These are phyloP conservation scores for Exophiala spinifera DNA, from an alignment of 2,329 filamentous ascomycete species.

Conservation along the genomic window DNA sequence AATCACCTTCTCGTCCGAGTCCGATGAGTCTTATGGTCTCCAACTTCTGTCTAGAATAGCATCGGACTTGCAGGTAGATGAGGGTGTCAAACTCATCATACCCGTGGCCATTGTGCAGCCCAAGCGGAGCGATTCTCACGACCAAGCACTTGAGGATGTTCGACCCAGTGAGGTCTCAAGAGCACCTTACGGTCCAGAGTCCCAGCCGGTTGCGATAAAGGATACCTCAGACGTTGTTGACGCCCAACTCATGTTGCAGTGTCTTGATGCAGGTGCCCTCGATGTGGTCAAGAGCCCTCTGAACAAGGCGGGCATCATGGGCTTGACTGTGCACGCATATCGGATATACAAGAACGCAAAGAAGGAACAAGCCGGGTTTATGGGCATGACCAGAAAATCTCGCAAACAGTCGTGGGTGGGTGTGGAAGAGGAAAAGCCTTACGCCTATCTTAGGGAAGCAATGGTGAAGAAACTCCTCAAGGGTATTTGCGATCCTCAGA, in stretches of 20 bases:
- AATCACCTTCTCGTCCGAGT: constrained; percentile 44
- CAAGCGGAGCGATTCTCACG: constrained; percentile 27
- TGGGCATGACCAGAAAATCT: constrained; percentile 65
- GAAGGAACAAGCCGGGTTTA: constrained; percentile 67
- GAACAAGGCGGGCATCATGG: constrained; percentile 67
- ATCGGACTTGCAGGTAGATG: constrained; percentile 50
- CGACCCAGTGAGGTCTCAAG: constrained; percentile 11
- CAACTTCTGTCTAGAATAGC: constrained; percentile 48
- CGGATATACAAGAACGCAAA: constrained; percentile 73
- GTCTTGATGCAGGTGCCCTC: constrained; percentile 78
- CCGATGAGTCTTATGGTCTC: constrained; percentile 48
- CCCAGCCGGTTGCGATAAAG: constrained; percentile 26
- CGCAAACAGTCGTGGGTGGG: constrained; percentile 92
- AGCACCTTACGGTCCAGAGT: constrained; percentile 22
- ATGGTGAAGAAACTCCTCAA: constrained; percentile 93
- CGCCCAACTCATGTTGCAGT: constrained; percentile 61
- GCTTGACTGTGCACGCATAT: constrained; percentile 79
- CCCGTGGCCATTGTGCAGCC: constrained; percentile 48
- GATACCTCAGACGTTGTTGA: constrained; percentile 42
- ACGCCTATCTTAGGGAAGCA: constrained; percentile 82
- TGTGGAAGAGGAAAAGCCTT: constrained; percentile 78
- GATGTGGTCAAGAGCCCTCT: constrained; percentile 83
- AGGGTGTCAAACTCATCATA: constrained; percentile 48
- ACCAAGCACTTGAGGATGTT: constrained; percentile 12
- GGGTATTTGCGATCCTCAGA: constrained; percentile 74